These are phyloP conservation scores for Fragosphaeria purpurea DNA, from an alignment of 2,329 filamentous ascomycete genomes.

Conservation along the genomic window DNA sequence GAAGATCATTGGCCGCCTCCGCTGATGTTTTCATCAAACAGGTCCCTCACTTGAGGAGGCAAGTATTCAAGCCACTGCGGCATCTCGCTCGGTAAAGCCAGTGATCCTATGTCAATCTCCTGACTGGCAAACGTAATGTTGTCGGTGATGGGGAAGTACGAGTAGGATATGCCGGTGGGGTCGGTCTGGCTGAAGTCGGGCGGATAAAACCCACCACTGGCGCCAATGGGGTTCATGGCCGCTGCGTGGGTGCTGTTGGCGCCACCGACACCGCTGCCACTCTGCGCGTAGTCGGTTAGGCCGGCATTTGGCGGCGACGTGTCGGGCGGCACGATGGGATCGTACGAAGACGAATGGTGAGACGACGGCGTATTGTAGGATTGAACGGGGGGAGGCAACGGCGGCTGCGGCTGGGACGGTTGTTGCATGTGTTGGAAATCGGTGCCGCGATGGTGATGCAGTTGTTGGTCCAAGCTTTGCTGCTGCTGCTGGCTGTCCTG, in stretches of 20 bases:
- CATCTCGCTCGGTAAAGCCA: slow-evolving; percentile 53
- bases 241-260: slow-evolving; percentile 4
- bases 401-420: slow-evolving; percentile 14
- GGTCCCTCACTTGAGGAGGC: slow-evolving; percentile 53
- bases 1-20: not conserved
- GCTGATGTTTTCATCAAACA: slow-evolving; percentile 31
- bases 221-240: not conserved
- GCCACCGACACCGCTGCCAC: not conserved
- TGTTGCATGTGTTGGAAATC: slow-evolving; percentile 11
- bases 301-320: slow-evolving; percentile 28
- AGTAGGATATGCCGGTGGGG: slow-evolving; percentile 17
- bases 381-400: slow-evolving; percentile 13
- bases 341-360: slow-evolving; percentile 32
- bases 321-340: slow-evolving; percentile 27
- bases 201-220: slow-evolving; percentile 13
- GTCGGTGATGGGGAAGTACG: slow-evolving; percentile 27
- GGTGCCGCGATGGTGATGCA: slow-evolving; percentile 5
- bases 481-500: not conserved
- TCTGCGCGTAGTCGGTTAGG: not conserved
- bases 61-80: slow-evolving; percentile 64
- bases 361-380: slow-evolving; percentile 28
- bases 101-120: slow-evolving; percentile 62
- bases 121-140: slow-evolving; percentile 65
- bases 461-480: not conserved
- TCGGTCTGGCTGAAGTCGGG: slow-evolving; percentile 19